Base-by-base conservation (phyloP, 164 flowering plant species). In the Akebia trifoliata region DNA sequence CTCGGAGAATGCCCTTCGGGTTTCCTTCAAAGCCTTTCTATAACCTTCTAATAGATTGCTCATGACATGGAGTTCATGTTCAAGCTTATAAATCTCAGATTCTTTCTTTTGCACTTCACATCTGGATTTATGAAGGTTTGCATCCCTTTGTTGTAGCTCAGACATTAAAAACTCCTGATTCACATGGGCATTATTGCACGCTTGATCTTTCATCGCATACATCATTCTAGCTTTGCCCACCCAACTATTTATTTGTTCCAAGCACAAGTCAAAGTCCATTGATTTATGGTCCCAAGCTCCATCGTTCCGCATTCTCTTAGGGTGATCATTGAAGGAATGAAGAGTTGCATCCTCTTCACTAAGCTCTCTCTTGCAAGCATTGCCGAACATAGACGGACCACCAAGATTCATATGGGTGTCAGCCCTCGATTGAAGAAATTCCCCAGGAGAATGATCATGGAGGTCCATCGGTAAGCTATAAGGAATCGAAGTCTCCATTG, bases 1-100 rank as follows among this genome's bases (percentile, higher is more conserved):
- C 37, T 90, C 93, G 26, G 76, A 40, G 56, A 90, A 90, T 43
- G 69, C 68, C 44, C 54, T 56, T 1, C 70, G 62, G 17, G 77
- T 82, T 59, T 75, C 82, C 70, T 75, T 81, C 65, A 90, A 62
- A 37, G 90, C 96, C 71, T 73, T 83, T 55, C 79, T 86, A 38
- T 94, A 94, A 40, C 81, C 84, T 17, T 76, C 69, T 42, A 86
- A 39, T 4, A 90, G 71, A 45, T 70, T 68, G 31, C 53, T 68
- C 91, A 90, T 85, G 38, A 79, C 26, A 63, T 30, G 59, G 1
- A 94, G 79, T 54, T 94, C 97, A 36, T 70, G 76, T 49, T 83
- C 83, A 48, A 73, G 79, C 61, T 77, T 72, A 66, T 60, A 69
- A 2, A 77, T 60, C 62, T 83, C 87, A 40, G 30, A 4, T 21